phyloP scores from a whole-genome alignment of 768 basidiomycete genomes.

The Neoboletus magnificus region DNA sequence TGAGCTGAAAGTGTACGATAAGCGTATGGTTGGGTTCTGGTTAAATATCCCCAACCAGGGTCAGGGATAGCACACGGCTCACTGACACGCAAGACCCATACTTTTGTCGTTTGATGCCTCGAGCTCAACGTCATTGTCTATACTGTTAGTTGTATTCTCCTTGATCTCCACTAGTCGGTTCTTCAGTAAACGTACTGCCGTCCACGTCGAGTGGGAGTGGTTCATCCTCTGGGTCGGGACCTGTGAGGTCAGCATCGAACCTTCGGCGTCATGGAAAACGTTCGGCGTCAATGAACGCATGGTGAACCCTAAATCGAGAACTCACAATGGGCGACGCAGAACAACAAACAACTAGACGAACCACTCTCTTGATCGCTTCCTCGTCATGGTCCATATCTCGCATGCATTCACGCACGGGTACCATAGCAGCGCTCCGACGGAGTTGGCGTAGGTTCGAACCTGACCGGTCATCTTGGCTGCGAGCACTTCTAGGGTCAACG shows the following conservation, averaged over 20 bases:
- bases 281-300: constrained; percentile 66
- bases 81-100: constrained; percentile 2
- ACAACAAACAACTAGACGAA: constrained; percentile 12
- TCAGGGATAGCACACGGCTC: not conserved
- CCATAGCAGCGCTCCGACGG: constrained; percentile 92
- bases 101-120: not conserved
- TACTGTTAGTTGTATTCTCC: not conserved
- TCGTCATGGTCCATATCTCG: constrained; percentile 45
- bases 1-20: constrained; percentile 9
- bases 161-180: constrained; percentile 2
- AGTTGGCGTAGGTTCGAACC: constrained; percentile 92
- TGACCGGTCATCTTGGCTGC: constrained; percentile 69
- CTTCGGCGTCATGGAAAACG: constrained; percentile 60
- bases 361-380: constrained; percentile 47
- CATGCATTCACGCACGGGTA: constrained; percentile 84
- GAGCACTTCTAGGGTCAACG: constrained; percentile 59
- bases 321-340: not conserved
- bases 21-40: not conserved
- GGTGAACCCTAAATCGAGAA: constrained; percentile 59
- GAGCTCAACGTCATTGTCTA: not conserved
- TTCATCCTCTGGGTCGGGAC: constrained; percentile 29
- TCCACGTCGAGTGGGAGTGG: constrained; percentile 12
- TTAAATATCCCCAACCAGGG: not conserved
- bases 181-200: not conserved
- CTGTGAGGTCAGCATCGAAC: constrained; percentile 26